A percentile compares a stretch with the other conserved stretches of the same genome.
Evolutionary conservation across 1,139 yeast species (phyloP).

Genomic region (Pichia sp.): DNA sequence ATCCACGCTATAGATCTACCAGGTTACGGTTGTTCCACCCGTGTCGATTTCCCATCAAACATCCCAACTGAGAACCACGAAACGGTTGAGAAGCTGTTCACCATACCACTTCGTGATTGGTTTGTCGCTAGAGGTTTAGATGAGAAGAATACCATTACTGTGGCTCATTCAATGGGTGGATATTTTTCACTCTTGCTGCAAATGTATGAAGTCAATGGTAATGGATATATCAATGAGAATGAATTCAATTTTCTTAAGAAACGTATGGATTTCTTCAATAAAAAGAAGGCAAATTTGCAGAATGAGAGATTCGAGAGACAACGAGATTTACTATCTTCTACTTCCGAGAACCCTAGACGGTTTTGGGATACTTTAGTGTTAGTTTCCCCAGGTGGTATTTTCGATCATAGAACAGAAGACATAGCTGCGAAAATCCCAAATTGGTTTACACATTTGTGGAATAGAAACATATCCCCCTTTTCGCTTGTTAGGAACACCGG

Average conservation of each 20-base stretch:
- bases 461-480: constrained; percentile 64
- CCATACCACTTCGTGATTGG: constrained; percentile 45
- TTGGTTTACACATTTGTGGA: constrained; percentile 66
- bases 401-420: constrained; percentile 22
- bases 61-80: constrained; percentile 25
- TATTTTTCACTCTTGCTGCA: constrained; percentile 41
- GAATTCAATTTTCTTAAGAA: constrained; percentile 10
- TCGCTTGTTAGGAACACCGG: constrained; percentile 56
- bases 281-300: neutral
- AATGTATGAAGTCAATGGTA: constrained; percentile 13
- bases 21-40: constrained; percentile 72
- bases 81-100: constrained; percentile 46
- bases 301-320: constrained; percentile 4
- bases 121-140: constrained; percentile 29
- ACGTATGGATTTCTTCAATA: neutral
- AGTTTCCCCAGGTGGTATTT: constrained; percentile 63
- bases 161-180: constrained; percentile 64
- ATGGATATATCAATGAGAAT: constrained; percentile 6
- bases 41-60: constrained; percentile 45
- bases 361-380: constrained; percentile 39
- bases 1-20: constrained; percentile 66
- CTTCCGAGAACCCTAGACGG: constrained; percentile 20
- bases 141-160: constrained; percentile 33
- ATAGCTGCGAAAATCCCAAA: constrained; percentile 40
- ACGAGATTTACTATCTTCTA: constrained; percentile 2